Evolutionary conservation across 805 yeast species (phyloP), one percentile per base, ranked within the genome.

Genomic region (Nakazawaea ambrosiae): DNA sequence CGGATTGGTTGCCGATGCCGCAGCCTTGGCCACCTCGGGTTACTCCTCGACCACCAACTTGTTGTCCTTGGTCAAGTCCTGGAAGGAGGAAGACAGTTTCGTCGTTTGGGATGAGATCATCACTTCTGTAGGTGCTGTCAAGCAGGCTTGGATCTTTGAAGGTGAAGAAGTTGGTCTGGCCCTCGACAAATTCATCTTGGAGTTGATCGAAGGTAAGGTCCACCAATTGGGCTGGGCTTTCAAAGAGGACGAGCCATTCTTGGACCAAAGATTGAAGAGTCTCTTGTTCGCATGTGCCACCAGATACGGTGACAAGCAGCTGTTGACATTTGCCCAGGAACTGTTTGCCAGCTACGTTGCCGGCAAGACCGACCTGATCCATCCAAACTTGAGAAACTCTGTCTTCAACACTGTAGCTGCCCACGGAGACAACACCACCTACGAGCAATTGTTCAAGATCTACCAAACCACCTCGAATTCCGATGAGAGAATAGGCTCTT

Each of bases 1-100:
- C 39, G 90, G 89, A 30, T 68, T 81, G 48, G 81, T 83, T 33
- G 82, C 89, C n/a, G 94, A 84, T 60, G 84, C 84, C 15, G 75
- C 72, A 36, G 73, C 86, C 7, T 66, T 82, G 47, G 75, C 90
- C 4, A 62, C 78, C 20, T 77, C 90, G 15, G 92, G 92, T 22
- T 70, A 72, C 49, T 73, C 80, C 39, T 64, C 78, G 19, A 74
- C 88, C 24, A 64, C 75, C 4, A 76, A 69, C 48, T 68, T 81
- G 51, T 70, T 81, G 47, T 61, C 66, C 43, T 70, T 81, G 52
- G 68, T 81, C 30, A 66, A 72, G 39, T 64, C 69, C 14, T 78
- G 87, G 85, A 67, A 70, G 29, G 51, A 59, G 15, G 86, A 79
- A 58, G 42, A 63, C 16, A 75, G 76, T 45, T 77, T 71, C 54